Conservation (phyloP, 164 flowering plant genomes). For the Liquidambar formosana region DNA sequence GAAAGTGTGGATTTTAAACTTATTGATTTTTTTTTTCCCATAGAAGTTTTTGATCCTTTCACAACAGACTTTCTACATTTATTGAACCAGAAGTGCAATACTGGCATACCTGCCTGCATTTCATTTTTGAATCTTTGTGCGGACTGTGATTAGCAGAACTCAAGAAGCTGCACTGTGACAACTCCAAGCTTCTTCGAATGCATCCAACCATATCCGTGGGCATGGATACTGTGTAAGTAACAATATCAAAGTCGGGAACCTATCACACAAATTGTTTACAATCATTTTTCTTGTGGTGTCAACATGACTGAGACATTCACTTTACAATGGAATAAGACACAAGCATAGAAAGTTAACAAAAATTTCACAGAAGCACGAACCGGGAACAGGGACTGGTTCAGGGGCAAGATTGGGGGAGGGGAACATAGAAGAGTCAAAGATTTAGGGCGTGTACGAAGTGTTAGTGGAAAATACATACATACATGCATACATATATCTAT, state of each 20-base stretch:
- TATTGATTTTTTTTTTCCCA: background rate
- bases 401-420: no score
- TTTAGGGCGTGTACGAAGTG: no score
- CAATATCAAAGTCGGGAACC: constrained; percentile 83
- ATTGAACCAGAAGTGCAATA: no score
- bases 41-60: background rate
- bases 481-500: no score
- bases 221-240: constrained; percentile 57
- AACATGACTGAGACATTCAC: background rate
- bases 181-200: constrained; percentile 62
- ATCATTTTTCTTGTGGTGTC: background rate
- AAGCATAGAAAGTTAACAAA: background rate
- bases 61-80: background rate
- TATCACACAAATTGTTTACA: constrained; percentile 8
- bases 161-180: constrained; percentile 37
- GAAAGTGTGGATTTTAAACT: no score
- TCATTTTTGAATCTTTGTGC: constrained; percentile 24
- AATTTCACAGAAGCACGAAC: no score
- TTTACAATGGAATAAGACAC: background rate
- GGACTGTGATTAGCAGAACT: constrained; percentile 25
- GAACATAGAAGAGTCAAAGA: no score
- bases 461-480: no score
- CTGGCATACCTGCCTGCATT: constrained; percentile 24
- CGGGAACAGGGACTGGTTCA: no score
- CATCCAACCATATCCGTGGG: constrained; percentile 63